These are phyloP conservation scores for Annulohypoxylon stygium DNA, from an alignment of 495 filamentous ascomycete genomes.

Conservation along the genomic window DNA sequence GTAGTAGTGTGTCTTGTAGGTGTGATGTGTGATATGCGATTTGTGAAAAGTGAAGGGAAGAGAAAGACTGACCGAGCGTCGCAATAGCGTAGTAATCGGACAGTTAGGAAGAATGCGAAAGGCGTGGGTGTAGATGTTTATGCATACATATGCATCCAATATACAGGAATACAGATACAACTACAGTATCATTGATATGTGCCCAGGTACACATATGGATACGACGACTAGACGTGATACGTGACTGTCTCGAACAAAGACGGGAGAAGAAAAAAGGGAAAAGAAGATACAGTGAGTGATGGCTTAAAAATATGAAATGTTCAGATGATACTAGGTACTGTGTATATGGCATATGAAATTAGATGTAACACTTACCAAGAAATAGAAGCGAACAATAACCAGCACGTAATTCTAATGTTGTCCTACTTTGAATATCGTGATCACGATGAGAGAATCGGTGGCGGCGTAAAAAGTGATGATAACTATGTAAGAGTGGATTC, in stretches of 20 bases:
- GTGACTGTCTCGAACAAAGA: slow-evolving; percentile 8
- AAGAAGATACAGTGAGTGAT: not conserved
- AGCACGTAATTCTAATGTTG: slow-evolving; percentile 6
- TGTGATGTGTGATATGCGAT: not conserved
- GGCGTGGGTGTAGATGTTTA: not conserved
- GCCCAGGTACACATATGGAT: not conserved
- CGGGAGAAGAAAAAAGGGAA: not conserved
- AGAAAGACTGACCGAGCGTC: slow-evolving; percentile 13
- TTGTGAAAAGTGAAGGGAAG: not conserved
- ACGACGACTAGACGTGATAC: not conserved
- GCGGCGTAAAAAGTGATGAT: slow-evolving; percentile 4
- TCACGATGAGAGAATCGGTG: not conserved
- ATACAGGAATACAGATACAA: not conserved
- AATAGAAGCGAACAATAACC: not conserved
- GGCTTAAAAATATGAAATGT: not conserved
- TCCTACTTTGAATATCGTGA: not conserved
- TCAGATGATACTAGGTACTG: not conserved
- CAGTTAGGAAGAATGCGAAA: slow-evolving; percentile 21
- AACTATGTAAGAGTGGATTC: not conserved
- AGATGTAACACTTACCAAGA: slow-evolving; percentile 17
- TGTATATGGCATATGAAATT: slow-evolving; percentile 6
- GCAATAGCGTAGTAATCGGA: slow-evolving; percentile 36
- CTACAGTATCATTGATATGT: not conserved
- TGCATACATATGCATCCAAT: slow-evolving; percentile 18
- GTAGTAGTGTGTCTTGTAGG: not conserved